A percentile compares a stretch with the other conserved stretches of the same genome.
These are phyloP conservation scores for Polysphondylium violaceum DNA, from an alignment of 78 protist species.

Conservation along the genomic window DNA sequence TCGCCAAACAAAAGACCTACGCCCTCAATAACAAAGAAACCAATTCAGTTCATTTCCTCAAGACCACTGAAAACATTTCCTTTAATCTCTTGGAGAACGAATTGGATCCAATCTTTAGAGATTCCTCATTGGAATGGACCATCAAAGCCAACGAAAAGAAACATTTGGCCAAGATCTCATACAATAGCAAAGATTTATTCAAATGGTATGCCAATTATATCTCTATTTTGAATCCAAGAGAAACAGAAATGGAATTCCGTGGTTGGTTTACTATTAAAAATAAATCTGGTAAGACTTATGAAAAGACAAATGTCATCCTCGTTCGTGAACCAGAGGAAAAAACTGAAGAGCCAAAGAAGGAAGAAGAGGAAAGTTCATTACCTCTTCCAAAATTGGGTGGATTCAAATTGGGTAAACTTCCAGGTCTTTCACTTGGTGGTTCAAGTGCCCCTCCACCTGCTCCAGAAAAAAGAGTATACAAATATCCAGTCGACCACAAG, in stretches of 20 bases:
- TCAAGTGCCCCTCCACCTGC: not conserved
- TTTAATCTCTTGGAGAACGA: slow-evolving; percentile 13
- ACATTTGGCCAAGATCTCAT: slow-evolving; percentile 31
- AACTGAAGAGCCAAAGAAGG: not conserved
- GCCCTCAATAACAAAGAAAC: slow-evolving; percentile 55
- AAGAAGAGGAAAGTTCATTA: not conserved
- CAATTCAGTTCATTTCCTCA: slow-evolving; percentile 47
- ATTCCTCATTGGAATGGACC: slow-evolving; percentile 54
- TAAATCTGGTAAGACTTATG: slow-evolving; percentile 51
- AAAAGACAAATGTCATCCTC: not conserved
- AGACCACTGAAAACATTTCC: slow-evolving; percentile 9
- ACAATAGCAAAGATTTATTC: slow-evolving; percentile 47
- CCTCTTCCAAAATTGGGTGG: slow-evolving; percentile 71
- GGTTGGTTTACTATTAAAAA: slow-evolving; percentile 71
- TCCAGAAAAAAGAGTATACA: slow-evolving; percentile 57
- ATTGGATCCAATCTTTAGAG: slow-evolving; percentile 17
- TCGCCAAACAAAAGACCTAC: slow-evolving; percentile 13
- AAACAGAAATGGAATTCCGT: slow-evolving; percentile 59
- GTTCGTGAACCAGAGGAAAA: slow-evolving; percentile 45
- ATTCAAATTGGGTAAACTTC: slow-evolving; percentile 35
- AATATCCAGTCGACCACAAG: slow-evolving; percentile 18
- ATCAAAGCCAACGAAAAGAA: slow-evolving; percentile 11
- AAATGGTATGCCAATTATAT: slow-evolving; percentile 53
- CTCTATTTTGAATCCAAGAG: slow-evolving; percentile 47
- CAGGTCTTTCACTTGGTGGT: slow-evolving; percentile 19